Evolutionary conservation across 2,329 filamentous ascomycete genomes (phyloP).

Genomic region (Calonectria ilicicola): DNA sequence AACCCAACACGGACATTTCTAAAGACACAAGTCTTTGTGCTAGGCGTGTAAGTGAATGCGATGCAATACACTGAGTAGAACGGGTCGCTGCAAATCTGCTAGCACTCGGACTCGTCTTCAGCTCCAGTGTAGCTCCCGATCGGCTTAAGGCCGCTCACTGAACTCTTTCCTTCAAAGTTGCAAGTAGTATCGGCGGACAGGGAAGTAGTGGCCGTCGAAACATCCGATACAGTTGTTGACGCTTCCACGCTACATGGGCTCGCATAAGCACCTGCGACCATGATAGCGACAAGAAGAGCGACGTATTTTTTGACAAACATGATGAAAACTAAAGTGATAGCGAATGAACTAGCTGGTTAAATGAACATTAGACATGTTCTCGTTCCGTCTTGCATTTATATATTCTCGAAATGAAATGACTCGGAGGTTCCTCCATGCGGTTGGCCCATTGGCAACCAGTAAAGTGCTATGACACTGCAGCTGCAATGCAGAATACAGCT

Average conservation of each 20-base stretch:
- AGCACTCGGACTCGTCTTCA: background rate
- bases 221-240: background rate
- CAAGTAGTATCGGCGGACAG: background rate
- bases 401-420: background rate
- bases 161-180: background rate
- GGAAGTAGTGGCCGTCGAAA: background rate
- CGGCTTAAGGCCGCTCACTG: background rate
- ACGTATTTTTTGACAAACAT: background rate
- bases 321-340: background rate
- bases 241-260: background rate
- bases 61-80: background rate
- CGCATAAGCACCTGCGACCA: background rate
- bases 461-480: background rate
- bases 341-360: background rate
- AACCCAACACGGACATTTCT: background rate
- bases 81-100: background rate
- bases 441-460: background rate
- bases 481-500: background rate
- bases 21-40: conserved; percentile 1
- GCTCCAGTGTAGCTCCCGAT: background rate
- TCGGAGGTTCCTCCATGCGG: background rate
- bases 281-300: background rate
- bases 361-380: background rate
- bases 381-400: background rate
- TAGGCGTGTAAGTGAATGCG: background rate